phyloP scores from a whole-genome alignment of 1,139 yeast genomes.

The Candida buenavistaensis region DNA sequence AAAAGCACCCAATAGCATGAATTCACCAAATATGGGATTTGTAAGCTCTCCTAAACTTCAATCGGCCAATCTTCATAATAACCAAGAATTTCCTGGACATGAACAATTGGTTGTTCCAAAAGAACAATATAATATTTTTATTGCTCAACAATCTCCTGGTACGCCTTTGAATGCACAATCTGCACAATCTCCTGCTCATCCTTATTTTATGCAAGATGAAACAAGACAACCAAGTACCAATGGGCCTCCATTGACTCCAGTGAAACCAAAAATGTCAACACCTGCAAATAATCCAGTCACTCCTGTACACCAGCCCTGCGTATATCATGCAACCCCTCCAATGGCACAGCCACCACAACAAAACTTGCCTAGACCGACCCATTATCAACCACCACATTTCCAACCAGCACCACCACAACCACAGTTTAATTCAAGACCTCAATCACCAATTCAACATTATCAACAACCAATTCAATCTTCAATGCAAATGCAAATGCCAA shows the following conservation, averaged over 20 bases:
- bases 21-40: constrained; percentile 10
- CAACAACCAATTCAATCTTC: constrained; percentile 1
- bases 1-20: constrained; percentile 1
- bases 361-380: neutral
- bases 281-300: constrained; percentile 1
- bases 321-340: constrained; percentile 3
- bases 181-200: constrained; percentile 5
- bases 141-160: constrained; percentile 3
- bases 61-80: neutral
- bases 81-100: constrained; percentile 1
- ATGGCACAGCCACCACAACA: constrained; percentile 5
- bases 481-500: neutral
- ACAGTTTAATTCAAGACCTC: constrained; percentile 5
- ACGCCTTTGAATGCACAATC: neutral
- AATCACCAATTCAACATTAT: constrained; percentile 2
- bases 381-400: constrained; percentile 3
- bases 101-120: constrained; percentile 6
- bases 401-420: constrained; percentile 6
- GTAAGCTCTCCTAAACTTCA: constrained; percentile 6
- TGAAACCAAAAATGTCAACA: neutral
- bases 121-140: constrained; percentile 6
- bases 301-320: neutral
- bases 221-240: constrained; percentile 15
- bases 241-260: neutral
- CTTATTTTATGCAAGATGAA: constrained; percentile 6